phyloP scores from a whole-genome alignment of 2,329 filamentous ascomycete genomes.

The Biscogniauxia mediterranea region DNA sequence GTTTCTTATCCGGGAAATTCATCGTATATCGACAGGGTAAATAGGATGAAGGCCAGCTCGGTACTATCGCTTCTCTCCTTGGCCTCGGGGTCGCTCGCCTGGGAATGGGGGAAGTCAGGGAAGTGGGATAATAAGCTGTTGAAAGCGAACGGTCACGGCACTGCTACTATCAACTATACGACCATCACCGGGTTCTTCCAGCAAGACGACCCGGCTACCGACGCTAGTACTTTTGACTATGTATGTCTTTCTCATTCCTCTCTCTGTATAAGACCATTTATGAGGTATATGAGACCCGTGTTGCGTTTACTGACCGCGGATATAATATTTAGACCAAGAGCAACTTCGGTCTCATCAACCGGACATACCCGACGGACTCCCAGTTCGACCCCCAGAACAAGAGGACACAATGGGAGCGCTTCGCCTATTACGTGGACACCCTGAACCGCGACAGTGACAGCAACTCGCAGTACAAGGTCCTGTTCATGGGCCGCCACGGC shows the following conservation, averaged over 20 bases:
- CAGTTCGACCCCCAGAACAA: slow-evolving; percentile 37
- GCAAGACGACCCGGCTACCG: slow-evolving; percentile 59
- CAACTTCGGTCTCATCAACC: slow-evolving; percentile 67
- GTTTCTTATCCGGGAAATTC: neutral
- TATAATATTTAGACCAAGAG: slow-evolving; percentile 44
- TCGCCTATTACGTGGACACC: slow-evolving; percentile 54
- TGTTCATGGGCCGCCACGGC: slow-evolving; percentile 69
- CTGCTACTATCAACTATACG: slow-evolving; percentile 54
- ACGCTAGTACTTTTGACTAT: slow-evolving; percentile 61
- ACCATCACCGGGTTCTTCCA: slow-evolving; percentile 62
- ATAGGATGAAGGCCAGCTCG: slow-evolving; percentile 17
- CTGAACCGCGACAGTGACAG: slow-evolving; percentile 48
- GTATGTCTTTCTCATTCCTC: slow-evolving; percentile 38
- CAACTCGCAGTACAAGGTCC: slow-evolving; percentile 59
- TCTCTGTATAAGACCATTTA: too few relatives aligned
- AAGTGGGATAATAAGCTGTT: slow-evolving; percentile 16
- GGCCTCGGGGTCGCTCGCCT: slow-evolving; percentile 18
- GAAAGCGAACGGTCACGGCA: slow-evolving; percentile 12
- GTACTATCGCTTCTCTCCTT: slow-evolving; percentile 21
- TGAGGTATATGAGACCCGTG: too few relatives aligned
- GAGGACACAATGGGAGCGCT: slow-evolving; percentile 64
- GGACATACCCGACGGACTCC: slow-evolving; percentile 56
- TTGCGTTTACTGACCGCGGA: neutral
- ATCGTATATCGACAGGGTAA: neutral
- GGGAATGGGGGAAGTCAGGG: slow-evolving; percentile 23